Conservation (phyloP, 768 basidiomycete species). For the Cyclocybe aegerita region DNA sequence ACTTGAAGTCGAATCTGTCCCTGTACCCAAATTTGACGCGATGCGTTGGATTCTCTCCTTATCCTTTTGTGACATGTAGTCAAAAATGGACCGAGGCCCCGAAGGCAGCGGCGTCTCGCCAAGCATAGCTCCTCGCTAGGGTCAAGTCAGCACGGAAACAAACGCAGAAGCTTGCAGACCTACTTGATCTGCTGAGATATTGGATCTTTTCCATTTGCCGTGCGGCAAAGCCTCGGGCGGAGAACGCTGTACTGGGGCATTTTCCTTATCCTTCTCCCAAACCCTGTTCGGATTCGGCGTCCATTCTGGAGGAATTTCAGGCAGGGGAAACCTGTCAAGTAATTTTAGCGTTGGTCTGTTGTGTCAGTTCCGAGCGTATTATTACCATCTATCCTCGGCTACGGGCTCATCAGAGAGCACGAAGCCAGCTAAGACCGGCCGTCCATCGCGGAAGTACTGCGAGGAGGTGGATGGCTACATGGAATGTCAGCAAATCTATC, state of each 20-base stretch:
- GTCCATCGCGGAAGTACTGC: conserved; percentile 70
- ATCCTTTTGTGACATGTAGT: conserved; percentile 92
- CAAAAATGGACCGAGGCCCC: conserved; percentile 83
- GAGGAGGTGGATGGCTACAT: conserved; percentile 32
- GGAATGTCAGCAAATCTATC: conserved; percentile 6
- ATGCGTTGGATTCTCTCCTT: conserved; percentile 78
- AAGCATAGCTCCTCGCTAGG: conserved; percentile 76
- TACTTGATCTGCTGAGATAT: conserved; percentile 74
- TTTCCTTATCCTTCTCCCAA: conserved; percentile 59
- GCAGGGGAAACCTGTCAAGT: conserved; percentile 71
- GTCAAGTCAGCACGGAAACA: background rate
- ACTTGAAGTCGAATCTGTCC: conserved; percentile 9
- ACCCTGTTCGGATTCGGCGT: conserved; percentile 78
- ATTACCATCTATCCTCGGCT: conserved; percentile 68
- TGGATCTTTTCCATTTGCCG: conserved; percentile 49
- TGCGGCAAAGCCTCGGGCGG: conserved; percentile 29
- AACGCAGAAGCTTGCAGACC: conserved; percentile 20
- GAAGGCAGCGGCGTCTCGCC: conserved; percentile 78
- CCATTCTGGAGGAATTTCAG: conserved; percentile 84
- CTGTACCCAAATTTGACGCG: conserved; percentile 29
- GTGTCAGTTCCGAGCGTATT: conserved; percentile 5
- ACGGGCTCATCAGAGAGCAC: conserved; percentile 64
- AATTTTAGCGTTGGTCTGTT: background rate
- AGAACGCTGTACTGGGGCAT: conserved; percentile 24
- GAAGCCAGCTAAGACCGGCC: conserved; percentile 75